Base-by-base conservation (phyloP, 129 eudicot species). In the Oenanthe sinensis region DNA sequence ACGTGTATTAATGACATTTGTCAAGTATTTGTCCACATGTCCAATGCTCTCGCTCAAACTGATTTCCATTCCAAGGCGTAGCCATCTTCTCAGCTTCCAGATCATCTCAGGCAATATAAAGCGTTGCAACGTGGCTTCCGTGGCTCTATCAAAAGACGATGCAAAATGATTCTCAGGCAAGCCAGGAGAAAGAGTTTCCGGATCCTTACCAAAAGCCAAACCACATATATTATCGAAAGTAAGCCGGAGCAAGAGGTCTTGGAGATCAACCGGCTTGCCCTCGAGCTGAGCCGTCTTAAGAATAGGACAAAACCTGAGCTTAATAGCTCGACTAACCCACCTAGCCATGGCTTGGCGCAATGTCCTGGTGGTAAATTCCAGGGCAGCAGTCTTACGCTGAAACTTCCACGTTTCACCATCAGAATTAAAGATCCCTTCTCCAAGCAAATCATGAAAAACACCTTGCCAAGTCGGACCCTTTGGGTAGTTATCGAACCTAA, bases 271-370 rank as follows among this genome's bases (percentile, higher is more conserved):
- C 15, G 93, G 84, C 87, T 85, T 87, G 16, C 80, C 85, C 20
- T 88, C 88, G 22, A 83, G 73, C 81, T 87, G 83, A 62, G 96
- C 93, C 78, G 88, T 78, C 63, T 88, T 48, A 1, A 91, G 77
- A 43, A 91, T 88, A 0, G 91, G 96, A 58, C 89, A 85, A 24
- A 91, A 87, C 71, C 96, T 54, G 8, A 72, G 74, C 82, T 88
- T 85, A 26, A 91, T 91, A 28, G 93, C 90, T 74, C 93, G 91
- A 77, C 87, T 91, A 36, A 91, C 96, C 96, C 96, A 91, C 46
- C 96, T 76, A 78, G 89, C 96, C 96, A 91, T 91, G 80, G 96
- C 96, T 52, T 91, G 96, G 26, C 96, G 75, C 60, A 91, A 89
- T 0, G 96, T 91, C 37, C 96, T 78, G 33, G 95, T 90, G 65